A percentile compares a stretch with the other conserved stretches of the same genome.
These are phyloP conservation scores for Niebla homalea DNA, from an alignment of 495 filamentous ascomycete genomes.

Conservation along the genomic window DNA sequence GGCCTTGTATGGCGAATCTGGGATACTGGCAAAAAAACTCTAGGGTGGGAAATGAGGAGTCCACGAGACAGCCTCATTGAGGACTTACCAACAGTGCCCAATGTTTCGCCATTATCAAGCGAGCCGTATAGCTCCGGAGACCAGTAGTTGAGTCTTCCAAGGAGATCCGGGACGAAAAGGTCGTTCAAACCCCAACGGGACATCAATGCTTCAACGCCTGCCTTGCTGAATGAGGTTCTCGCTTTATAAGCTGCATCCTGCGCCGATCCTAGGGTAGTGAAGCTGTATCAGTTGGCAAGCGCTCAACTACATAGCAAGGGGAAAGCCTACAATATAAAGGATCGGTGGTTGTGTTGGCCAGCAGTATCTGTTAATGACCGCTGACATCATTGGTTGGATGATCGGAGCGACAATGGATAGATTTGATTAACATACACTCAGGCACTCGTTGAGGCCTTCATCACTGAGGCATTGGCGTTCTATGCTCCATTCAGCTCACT, in stretches of 20 bases:
- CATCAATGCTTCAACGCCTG: background rate
- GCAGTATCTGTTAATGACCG: no score
- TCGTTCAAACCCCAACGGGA: background rate
- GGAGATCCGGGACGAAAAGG: background rate
- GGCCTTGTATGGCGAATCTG: background rate
- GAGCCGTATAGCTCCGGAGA: background rate
- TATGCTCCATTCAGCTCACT: no score
- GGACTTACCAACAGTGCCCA: background rate
- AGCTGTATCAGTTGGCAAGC: background rate
- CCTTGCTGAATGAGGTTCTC: background rate
- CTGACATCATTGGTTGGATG: no score
- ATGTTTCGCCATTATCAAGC: background rate
- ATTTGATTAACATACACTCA: no score
- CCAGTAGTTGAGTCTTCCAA: slow-evolving; percentile 1
- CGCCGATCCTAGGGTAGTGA: background rate
- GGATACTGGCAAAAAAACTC: slow-evolving; percentile 12
- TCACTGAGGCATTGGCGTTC: no score
- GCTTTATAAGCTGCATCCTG: background rate
- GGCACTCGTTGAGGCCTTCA: no score
- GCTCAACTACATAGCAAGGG: no score
- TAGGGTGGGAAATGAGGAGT: background rate
- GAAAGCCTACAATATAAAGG: no score
- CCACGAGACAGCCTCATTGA: background rate
- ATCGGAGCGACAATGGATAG: no score
- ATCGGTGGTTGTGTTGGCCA: no score